Base-by-base conservation (phyloP, 2,329 filamentous ascomycete genomes). In the Fusarium devonianum region DNA sequence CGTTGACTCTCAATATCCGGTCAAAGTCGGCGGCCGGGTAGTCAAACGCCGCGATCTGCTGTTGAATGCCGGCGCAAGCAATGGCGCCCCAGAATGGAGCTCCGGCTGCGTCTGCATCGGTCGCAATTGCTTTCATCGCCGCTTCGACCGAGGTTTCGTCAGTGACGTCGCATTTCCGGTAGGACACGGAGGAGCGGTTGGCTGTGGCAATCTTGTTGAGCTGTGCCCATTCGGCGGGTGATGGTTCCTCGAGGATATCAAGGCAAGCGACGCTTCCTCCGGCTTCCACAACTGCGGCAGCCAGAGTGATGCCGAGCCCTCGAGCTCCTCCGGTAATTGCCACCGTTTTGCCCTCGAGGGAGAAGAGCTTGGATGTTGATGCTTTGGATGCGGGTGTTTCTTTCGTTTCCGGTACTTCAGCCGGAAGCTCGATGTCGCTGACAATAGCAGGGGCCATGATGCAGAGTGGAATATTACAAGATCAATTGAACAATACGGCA, bases 1-100 rank as follows among this genome's bases (percentile, higher is more conserved):
- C 73, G 68, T 90, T 88, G 58, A 87, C 85, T 65, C 85, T 77
- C 65, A 90, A 75, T 62, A 90, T 85, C 69, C 87, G 81, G 63
- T 85, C 78, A 78, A 86, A 89, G 67, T 83, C 82, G 67, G 85
- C 67, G 18, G 72, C 66, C 4, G 74, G 71, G 42, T 79, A 80
- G 8, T 78, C 76, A 26, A 79, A 53, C 2, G 77, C 77, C 1
- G 74, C 71, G 1, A 73, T 66, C 59, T 75, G 73, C 52, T 78
- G 75, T 54, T 79, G 75, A 28, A 80, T 77, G 14, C 77, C 78
- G 10, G 78, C 78, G 46, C 75, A 79, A 5, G 76, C 75, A 42
- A 80, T 70, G 5, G 69, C 59, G 4, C 73, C 72, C 55, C 66
- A 68, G 49, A 76, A 69, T 3, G 68, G 69, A 9, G 68, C 66